Evolutionary conservation across 2,329 filamentous ascomycete genomes (phyloP).

Genomic region (Dothiorella sarmentorum): DNA sequence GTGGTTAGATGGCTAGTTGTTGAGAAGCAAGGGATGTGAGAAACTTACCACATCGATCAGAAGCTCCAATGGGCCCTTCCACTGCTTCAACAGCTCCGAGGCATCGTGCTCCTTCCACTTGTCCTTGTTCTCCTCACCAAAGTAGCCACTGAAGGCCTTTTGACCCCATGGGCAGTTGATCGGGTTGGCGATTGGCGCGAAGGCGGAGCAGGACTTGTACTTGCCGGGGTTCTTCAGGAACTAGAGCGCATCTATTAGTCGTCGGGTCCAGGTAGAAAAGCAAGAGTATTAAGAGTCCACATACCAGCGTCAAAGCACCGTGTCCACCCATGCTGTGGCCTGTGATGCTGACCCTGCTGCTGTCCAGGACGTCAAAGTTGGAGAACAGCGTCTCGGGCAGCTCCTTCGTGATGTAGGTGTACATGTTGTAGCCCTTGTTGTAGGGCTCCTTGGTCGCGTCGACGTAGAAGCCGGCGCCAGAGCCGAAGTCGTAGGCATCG

Average conservation of each 20-base stretch:
- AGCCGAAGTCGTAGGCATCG: slow-evolving; percentile 87
- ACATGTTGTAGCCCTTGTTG: slow-evolving; percentile 82
- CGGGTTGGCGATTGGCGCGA: slow-evolving; percentile 87
- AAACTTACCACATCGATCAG: slow-evolving; percentile 79
- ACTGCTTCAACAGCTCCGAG: slow-evolving; percentile 78
- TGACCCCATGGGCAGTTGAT: slow-evolving; percentile 85
- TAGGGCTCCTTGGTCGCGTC: slow-evolving; percentile 77
- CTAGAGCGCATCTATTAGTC: slow-evolving; percentile 30
- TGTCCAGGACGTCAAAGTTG: slow-evolving; percentile 69
- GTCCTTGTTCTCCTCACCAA: slow-evolving; percentile 68
- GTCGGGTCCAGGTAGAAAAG: background rate
- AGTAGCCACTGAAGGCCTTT: slow-evolving; percentile 91
- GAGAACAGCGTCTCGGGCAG: slow-evolving; percentile 74
- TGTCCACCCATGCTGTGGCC: slow-evolving; percentile 98
- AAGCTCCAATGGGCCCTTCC: slow-evolving; percentile 68
- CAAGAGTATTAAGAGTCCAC: background rate
- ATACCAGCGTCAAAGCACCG: slow-evolving; percentile 77
- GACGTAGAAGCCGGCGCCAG: slow-evolving; percentile 90
- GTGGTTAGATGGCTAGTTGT: background rate
- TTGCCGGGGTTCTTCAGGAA: slow-evolving; percentile 87
- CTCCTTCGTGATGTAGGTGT: slow-evolving; percentile 85
- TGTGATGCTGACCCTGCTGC: slow-evolving; percentile 70
- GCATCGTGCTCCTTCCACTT: slow-evolving; percentile 90
- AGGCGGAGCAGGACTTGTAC: slow-evolving; percentile 86
- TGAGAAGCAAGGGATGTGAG: background rate